Base-by-base conservation (phyloP, 768 basidiomycete species). In the Suillus plorans region DNA sequence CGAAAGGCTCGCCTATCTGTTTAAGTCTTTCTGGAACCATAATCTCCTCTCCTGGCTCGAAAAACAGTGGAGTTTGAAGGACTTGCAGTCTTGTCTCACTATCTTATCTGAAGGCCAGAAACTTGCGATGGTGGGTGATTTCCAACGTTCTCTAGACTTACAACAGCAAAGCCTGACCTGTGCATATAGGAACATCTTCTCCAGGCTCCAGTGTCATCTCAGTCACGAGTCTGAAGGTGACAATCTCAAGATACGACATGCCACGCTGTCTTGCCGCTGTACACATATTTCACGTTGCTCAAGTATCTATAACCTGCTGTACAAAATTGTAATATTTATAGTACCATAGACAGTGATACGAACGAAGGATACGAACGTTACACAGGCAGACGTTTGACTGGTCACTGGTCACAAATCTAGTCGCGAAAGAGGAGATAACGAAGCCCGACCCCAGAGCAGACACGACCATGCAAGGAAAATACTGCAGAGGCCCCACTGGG, bases 311-410 rank as follows among this genome's bases (percentile, higher is more conserved):
- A 14, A 22, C n/a, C 16, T 7, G 2, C 22, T 14, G 5, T 52
- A 28, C 16, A 25, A 18, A 16, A 18, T 52, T 7, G 14, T 16
- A 52, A 49, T 25, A 50, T 22, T 2, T 49, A 22, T 86, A 22
- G 7, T 25, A 25, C 22, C 20, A 12, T n/a, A 34, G 31, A 34
- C 20, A 34, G 31, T 20, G 5, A n/a, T 34, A 12, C 13, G 31
- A 31, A 34, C 12, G 9, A 34, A 34, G 9, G 9, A 53, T 53
- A 62, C 60, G 39, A 53, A 70, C 62, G n/a, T 68, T 70, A 39
- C 63, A 63, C n/a, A 70, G 13, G 2, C 64, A n/a, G 20, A 59
- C 65, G 14, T 66, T 64, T 28, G 18, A 31, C 36, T 70, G 55
- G 25, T 45, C 10, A 20, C 28, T 70, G 60, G n/a, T 69, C 69